Conservation (phyloP, 768 basidiomycete species). For the Russula sp. region DNA sequence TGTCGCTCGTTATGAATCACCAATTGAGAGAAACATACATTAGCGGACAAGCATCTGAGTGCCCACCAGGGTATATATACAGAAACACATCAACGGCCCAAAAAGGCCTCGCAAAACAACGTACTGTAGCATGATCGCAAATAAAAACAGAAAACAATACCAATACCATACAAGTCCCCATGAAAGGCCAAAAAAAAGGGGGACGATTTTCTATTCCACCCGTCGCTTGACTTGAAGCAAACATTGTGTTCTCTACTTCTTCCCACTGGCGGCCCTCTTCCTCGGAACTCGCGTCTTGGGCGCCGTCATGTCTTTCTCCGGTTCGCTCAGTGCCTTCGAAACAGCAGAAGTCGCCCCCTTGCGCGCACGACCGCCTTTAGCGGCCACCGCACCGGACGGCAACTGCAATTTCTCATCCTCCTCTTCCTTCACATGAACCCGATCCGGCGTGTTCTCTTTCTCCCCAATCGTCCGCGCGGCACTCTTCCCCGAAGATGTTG, state of each 20-base stretch:
- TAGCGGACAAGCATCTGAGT: background rate
- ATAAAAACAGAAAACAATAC: background rate
- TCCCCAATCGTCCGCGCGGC: slow-evolving; percentile 17
- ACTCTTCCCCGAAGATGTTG: slow-evolving; percentile 18
- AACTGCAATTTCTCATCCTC: slow-evolving; percentile 11
- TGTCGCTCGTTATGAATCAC: too few relatives aligned
- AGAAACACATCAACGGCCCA: background rate
- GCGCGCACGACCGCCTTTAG: slow-evolving; percentile 17
- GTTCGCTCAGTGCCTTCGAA: slow-evolving; percentile 26
- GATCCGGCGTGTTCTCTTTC: slow-evolving; percentile 41
- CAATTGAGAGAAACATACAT: background rate
- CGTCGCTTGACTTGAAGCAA: background rate
- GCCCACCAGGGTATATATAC: background rate
- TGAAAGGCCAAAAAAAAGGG: background rate
- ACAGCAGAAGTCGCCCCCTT: slow-evolving; percentile 13
- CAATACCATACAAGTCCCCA: background rate
- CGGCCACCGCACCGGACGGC: background rate
- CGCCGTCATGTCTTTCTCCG: slow-evolving; percentile 28
- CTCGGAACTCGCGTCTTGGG: slow-evolving; percentile 30
- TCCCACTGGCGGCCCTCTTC: slow-evolving; percentile 24
- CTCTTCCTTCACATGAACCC: slow-evolving; percentile 15
- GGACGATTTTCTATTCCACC: background rate
- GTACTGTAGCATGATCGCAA: slow-evolving; percentile 6
- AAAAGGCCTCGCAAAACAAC: background rate
- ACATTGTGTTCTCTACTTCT: slow-evolving; percentile 8